Conservation (phyloP, 352 stramenopile species). For the Aphanomyces cochlioides region DNA sequence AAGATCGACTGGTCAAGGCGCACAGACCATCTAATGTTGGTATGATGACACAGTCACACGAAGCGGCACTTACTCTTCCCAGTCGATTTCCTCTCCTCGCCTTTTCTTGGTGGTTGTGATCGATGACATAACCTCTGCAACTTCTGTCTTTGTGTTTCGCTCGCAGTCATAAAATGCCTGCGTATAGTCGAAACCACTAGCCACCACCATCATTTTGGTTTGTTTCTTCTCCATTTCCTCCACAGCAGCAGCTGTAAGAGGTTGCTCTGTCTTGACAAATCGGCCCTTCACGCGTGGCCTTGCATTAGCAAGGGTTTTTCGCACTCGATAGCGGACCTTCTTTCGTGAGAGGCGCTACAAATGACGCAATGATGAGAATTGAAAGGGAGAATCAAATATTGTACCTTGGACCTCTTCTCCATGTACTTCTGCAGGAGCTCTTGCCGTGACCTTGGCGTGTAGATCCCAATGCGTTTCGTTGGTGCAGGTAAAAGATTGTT, state of each 20-base stretch:
- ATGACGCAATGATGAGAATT: not conserved
- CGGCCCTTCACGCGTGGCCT: slow-evolving; percentile 71
- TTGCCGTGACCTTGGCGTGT: slow-evolving; percentile 57
- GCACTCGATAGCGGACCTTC: slow-evolving; percentile 73
- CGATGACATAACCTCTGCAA: not conserved
- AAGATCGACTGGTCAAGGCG: slow-evolving; percentile 18
- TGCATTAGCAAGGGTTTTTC: slow-evolving; percentile 75
- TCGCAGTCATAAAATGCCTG: slow-evolving; percentile 8
- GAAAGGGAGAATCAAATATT: not conserved
- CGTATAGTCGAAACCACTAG: not conserved
- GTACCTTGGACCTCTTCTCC: slow-evolving; percentile 56
- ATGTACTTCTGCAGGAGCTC: slow-evolving; percentile 75
- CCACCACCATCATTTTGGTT: not conserved
- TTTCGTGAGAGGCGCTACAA: slow-evolving; percentile 55
- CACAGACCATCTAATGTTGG: not conserved
- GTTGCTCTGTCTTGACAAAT: slow-evolving; percentile 79
- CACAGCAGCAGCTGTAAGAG: slow-evolving; percentile 53
- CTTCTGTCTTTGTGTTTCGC: not conserved
- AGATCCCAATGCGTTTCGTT: slow-evolving; percentile 66
- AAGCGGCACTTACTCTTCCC: slow-evolving; percentile 16
- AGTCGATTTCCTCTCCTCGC: slow-evolving; percentile 12
- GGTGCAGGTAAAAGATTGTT: slow-evolving; percentile 34
- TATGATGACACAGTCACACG: too few relatives aligned
- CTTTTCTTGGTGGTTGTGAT: not conserved
- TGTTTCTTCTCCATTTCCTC: slow-evolving; percentile 26